Conservation (phyloP, 345 rosid species). For the Heritiera littoralis region DNA sequence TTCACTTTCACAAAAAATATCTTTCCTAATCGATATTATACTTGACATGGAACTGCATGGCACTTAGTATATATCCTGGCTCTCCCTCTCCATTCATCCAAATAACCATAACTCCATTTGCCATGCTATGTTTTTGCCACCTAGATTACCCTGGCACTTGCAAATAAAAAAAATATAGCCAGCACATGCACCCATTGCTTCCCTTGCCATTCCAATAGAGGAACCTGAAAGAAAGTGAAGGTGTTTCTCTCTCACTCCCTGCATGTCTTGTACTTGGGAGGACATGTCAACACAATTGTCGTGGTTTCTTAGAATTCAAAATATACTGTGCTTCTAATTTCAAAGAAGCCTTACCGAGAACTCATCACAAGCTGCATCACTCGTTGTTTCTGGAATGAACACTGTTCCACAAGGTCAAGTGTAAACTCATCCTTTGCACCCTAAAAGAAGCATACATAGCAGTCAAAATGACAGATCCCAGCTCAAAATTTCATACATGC, state of each 20-base stretch:
- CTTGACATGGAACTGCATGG: neutral
- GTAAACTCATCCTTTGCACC: slow-evolving; percentile 91
- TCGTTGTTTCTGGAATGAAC: slow-evolving; percentile 94
- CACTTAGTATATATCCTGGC: neutral
- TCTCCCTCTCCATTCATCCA: neutral
- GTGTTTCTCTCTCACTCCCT: neutral
- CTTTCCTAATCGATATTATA: neutral
- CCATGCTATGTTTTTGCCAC: neutral
- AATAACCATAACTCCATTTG: neutral
- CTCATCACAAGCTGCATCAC: slow-evolving; percentile 91
- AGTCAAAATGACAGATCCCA: slow-evolving; percentile 1
- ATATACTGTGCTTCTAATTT: neutral
- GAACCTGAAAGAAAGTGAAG: neutral
- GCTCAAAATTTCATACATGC: slow-evolving; percentile 17
- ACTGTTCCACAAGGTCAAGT: slow-evolving; percentile 98
- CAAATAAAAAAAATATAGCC: neutral
- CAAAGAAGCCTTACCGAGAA: slow-evolving; percentile 57
- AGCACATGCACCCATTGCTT: neutral
- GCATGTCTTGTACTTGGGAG: neutral
- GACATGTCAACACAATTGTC: neutral
- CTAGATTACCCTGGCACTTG: neutral
- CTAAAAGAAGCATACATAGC: slow-evolving; percentile 42
- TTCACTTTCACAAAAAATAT: neutral
- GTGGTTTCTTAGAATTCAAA: neutral
- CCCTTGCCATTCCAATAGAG: neutral